Evolutionary conservation across 192 early-diverging fungal genomes (phyloP).

Genomic region (Coemansia sp.): DNA sequence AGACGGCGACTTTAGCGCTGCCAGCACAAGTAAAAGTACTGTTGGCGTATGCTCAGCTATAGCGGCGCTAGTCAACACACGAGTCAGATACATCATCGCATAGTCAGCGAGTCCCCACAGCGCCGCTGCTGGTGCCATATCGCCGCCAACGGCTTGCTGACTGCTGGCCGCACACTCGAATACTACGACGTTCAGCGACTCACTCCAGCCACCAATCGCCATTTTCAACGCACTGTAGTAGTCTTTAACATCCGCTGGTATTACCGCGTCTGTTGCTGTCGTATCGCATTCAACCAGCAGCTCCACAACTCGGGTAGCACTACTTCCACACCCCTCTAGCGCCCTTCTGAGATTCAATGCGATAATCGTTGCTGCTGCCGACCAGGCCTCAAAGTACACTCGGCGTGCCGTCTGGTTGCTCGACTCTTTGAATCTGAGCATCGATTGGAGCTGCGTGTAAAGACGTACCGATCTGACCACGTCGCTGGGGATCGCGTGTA

Average conservation of each 20-base stretch:
- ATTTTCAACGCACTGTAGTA: constrained; percentile 33
- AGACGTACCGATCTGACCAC: constrained; percentile 44
- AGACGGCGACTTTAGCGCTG: constrained; percentile 16
- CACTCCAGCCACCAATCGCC: constrained; percentile 37
- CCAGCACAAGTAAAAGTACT: constrained; percentile 26
- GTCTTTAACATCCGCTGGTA: constrained; percentile 10
- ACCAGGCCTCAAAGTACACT: constrained; percentile 59
- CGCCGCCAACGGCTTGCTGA: neutral
- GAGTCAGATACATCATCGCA: constrained; percentile 40
- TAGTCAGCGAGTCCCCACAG: constrained; percentile 41
- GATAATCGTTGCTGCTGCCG: constrained; percentile 38
- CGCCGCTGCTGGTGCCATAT: constrained; percentile 2
- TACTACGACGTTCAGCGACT: constrained; percentile 27
- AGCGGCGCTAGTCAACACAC: constrained; percentile 37
- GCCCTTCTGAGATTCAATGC: constrained; percentile 12
- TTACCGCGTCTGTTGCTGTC: neutral
- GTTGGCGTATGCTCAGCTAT: constrained; percentile 30
- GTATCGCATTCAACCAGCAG: constrained; percentile 7
- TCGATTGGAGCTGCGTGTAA: constrained; percentile 46
- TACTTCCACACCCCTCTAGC: constrained; percentile 20
- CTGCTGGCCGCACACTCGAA: constrained; percentile 14
- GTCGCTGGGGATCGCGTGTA: constrained; percentile 49
- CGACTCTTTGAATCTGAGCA: constrained; percentile 51
- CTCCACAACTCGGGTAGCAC: neutral
- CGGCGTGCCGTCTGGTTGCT: constrained; percentile 38